Evolutionary conservation across 768 basidiomycete genomes (phyloP), one percentile per base, ranked within the genome.

Genomic region (Xanthoconium stramineum): DNA sequence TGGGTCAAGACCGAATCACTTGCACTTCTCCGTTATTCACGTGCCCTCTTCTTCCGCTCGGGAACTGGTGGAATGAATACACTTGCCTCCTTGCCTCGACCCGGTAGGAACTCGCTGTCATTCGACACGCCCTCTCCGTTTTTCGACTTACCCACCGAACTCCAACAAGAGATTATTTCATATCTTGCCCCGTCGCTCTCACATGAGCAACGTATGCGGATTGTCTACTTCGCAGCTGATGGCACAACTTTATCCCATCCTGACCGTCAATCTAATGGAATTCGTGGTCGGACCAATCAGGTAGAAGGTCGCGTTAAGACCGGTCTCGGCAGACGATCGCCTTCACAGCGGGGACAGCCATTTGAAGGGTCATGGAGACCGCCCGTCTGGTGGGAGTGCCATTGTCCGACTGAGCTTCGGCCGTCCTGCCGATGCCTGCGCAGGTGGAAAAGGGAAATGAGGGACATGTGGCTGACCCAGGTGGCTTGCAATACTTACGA

Each of bases 101-200:
- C 24, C 43, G 48, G 42, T 44, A 43, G 55, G 44, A 53, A 50
- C n/a, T 59, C 61, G 6, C 48, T 40, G 12, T 52, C 50, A 19
- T 33, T 57, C 47, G 13, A 56, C 15, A 19, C 36, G 4, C 57
- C 57, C 15, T 61, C 64, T 57, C 67, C 73, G 8, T 78, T 82
- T 62, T 58, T 64, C 29, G 36, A 58, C n/a, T 69, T 88, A 13
- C 87, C 87, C 3, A 68, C 67, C 10, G 86, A 88, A 65, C 70
- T 88, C 8, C 79, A 81, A 53, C 76, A 82, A 12, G 65, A 83
- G 64, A 79, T 84, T 37, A 75, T 88, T 35, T 79, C 82, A 13
- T 79, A 80, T 61, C 68, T 85, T 20, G 80, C 83, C 5, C 85
- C 84, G 15, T 73, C 68, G 1, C 77, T 88, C 48, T 85, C 85